Base-by-base conservation (phyloP, 1,284 basidiomycete species). In the Termitomyces sp. region DNA sequence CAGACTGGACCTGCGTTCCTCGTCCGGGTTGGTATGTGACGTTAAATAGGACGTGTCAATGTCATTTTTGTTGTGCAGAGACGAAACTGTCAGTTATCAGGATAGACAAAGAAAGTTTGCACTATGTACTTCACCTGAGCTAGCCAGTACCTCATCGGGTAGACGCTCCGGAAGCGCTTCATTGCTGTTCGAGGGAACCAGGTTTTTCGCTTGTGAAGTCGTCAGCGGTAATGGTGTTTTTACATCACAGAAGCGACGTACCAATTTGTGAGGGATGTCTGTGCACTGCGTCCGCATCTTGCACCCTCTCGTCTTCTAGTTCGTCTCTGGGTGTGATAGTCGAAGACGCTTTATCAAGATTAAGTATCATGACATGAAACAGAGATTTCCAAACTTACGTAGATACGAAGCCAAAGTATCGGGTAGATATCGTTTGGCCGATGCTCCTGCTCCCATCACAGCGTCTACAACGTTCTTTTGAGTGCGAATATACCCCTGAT, bases 371-470 rank as follows among this genome's bases (percentile, higher is more conserved):
- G n/a, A 19, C 3, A 1, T 5, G 9, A 8, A 17, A 38, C 26
- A 7, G 6, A 15, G 10, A 19, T 39, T 26, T 19, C 34, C 10
- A 17, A 24, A 39, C 38, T 51, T 24, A 61, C 61, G 56, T 34
- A 62, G 49, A 33, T 62, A 63, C 2, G 62, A 57, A 12, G 47
- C 39, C 31, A 58, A 30, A 5, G 50, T 26, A 6, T 50, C 45
- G 7, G 66, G 68, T 3, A 69, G 48, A 48, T 68, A 70, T 21
- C 64, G 62, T 46, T 60, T 63, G 0, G 64, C 67, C 7, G 62
- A 61, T n/a, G 62, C 62, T 9, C 59, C 55, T 3, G 61, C 66
- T 34, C 52, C 62, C 30, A 56, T 34, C 2, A 66, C 44, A 3
- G 61, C 61, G 28, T 65, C 54, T 49, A 61, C 57, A 1, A 68